Base-by-base conservation (phyloP, 2,329 filamentous ascomycete genomes). In the Arachnopeziza araneosa region DNA sequence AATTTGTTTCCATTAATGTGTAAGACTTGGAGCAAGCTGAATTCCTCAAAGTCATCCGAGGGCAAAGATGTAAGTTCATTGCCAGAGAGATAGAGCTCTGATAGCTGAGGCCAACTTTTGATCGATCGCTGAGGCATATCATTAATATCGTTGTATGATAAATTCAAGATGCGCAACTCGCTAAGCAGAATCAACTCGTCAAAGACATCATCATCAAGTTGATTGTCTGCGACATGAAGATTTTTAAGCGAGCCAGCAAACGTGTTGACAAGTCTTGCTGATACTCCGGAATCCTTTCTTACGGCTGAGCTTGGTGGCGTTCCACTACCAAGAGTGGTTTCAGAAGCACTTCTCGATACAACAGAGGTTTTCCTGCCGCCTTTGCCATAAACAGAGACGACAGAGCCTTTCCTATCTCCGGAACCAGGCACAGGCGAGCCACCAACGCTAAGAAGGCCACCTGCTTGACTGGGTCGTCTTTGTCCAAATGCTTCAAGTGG, bases 1-100 rank as follows among this genome's bases (percentile, higher is more conserved):
- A 99, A 99, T 72, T 96, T 95, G 78, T 99, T 99, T 72, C 89
- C 90, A 76, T 99, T 99, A 76, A 99, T 90, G 73, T 98, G 92
- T 7, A 99, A 82, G 4, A 96, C 86, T 72, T 95, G 93, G 49
- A 99, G 80, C 56, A 91, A 84, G 69, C 90, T 92, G 61, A 89
- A 88, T 71, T 97, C 91, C 74, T 96, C 93, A 52, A 99, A 79
- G 69, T 99, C 95, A 74, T 99, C 95, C 0, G 92, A 91, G 1
- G 95, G 95, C 49, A 99, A 77, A 17, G 89, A 93, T 0, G 92
- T 96, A 58, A 99, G 79, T 68, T 96, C 92, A 69, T 99, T 99
- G 26, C 95, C 93, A 1, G 95, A 98, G 2, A 99, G 80, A 70
- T 98, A 98, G 17, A 99, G 80, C 75, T 99, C 95, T 0, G 90